Evolutionary conservation across 805 yeast species (phyloP), one percentile per base, ranked within the genome.

Genomic region (Saturnispora zaruensis): DNA sequence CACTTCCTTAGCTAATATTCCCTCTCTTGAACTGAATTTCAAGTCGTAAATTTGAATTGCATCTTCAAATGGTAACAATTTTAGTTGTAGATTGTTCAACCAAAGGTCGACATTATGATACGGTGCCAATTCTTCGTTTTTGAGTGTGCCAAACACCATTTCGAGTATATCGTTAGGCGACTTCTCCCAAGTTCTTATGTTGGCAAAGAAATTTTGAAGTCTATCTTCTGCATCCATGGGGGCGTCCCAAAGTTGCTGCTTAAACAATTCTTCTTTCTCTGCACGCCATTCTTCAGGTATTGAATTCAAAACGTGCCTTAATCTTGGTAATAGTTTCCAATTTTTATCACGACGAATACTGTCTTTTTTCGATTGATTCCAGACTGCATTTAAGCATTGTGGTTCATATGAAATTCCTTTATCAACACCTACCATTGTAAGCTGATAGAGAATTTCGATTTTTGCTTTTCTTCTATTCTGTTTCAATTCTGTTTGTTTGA

Each of bases 161-260:
- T 65, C 64, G 57, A 84, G 79, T 23, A 85, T 70, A 49, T 71
- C 77, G 47, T 81, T 75, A 36, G 75, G 68, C n/a, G 75, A 74
- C 21, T 81, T 75, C 58, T 91, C 99, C 97, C 98, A 90, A 52
- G 81, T 79, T 70, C 97, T 78, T 97, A 98, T 93, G 13, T 74
- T 70, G 0, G 81, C 71, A 58, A 89, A 88, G 1, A 81, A 72
- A 3, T 72, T 67, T 23, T 79, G 63, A 2, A 87, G 85, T 14
- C 73, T 73, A 7, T 70, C 67, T 51, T 72, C 70, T 0, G 89
- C 89, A 53, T 73, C 67, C 0, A 52, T 55, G 0, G 87, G 82
- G 0, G 77, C 71, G 16, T 63, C 62, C 70, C 79, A 74, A 0
- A 65, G 53, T 2, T 62, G 55, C 1, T 57, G 51, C 1, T 61